Conservation (phyloP, 495 filamentous ascomycete genomes). For the Lepraria neglecta region DNA sequence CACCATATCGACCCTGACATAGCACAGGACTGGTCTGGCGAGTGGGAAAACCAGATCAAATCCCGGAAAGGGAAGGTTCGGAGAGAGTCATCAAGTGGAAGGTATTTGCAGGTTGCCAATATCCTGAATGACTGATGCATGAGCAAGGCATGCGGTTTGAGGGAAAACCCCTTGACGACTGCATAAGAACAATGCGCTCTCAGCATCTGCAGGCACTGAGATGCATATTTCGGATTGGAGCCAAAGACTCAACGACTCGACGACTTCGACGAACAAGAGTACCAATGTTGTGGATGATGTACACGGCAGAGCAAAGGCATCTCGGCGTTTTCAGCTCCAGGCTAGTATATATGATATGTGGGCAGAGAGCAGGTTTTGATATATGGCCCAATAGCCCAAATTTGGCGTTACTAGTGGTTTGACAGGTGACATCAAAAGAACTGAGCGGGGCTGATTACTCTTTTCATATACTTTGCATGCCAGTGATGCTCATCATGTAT, state of each 20-base stretch:
- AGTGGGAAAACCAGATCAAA: slow-evolving; percentile 15
- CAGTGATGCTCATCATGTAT: slow-evolving; percentile 1
- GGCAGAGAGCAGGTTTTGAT: neutral
- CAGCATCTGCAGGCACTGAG: neutral
- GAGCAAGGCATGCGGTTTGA: neutral
- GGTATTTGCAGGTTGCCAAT: slow-evolving; percentile 17
- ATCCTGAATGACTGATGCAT: slow-evolving; percentile 13
- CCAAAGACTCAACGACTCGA: neutral
- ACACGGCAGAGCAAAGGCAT: neutral
- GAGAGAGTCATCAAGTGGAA: slow-evolving; percentile 12
- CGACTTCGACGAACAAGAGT: neutral
- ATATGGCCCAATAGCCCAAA: neutral
- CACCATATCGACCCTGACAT: slow-evolving; percentile 20
- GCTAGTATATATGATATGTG: neutral
- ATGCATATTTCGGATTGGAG: neutral
- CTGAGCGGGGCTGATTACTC: neutral
- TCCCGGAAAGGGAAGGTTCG: neutral
- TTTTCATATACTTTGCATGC: neutral
- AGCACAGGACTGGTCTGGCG: slow-evolving; percentile 14
- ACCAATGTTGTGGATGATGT: neutral
- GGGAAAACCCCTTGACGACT: neutral
- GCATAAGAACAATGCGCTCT: neutral
- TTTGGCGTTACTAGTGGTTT: neutral
- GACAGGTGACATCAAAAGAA: neutral
- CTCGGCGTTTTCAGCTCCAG: neutral